phyloP scores from a whole-genome alignment of 1,284 basidiomycete species.

The Phylloporus sp. region DNA sequence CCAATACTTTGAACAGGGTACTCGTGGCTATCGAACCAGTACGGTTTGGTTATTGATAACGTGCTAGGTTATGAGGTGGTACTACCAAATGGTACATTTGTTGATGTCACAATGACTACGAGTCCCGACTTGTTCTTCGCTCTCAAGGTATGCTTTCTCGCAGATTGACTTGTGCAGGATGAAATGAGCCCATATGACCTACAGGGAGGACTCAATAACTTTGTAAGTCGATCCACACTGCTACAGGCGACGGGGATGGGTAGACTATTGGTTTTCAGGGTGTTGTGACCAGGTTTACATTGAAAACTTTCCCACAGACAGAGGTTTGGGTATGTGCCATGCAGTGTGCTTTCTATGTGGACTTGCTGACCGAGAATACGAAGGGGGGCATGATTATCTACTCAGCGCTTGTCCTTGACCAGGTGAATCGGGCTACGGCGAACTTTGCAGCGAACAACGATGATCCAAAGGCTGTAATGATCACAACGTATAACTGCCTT shows the following conservation, averaged over 20 bases:
- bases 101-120: conserved; percentile 45
- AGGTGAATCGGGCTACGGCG: conserved; percentile 7
- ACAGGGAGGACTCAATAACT: conserved; percentile 68
- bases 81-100: conserved; percentile 53
- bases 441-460: conserved; percentile 45
- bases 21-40: conserved; percentile 41
- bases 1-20: conserved; percentile 14
- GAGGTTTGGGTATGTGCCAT: conserved; percentile 60
- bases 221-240: conserved; percentile 46
- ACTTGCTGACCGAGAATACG: background rate
- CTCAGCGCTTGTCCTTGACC: conserved; percentile 40
- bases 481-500: conserved; percentile 52
- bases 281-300: too few relatives aligned
- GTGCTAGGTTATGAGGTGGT: conserved; percentile 56
- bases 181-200: background rate
- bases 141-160: conserved; percentile 45
- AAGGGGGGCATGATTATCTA: conserved; percentile 60
- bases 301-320: too few relatives aligned
- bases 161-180: background rate
- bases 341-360: background rate
- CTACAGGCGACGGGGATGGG: background rate
- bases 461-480: conserved; percentile 65
- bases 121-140: conserved; percentile 56
- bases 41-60: conserved; percentile 60
- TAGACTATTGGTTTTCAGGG: too few relatives aligned